These are phyloP conservation scores for Malus sylvestris DNA, from an alignment of 306 rosid genomes.

Conservation along the genomic window DNA sequence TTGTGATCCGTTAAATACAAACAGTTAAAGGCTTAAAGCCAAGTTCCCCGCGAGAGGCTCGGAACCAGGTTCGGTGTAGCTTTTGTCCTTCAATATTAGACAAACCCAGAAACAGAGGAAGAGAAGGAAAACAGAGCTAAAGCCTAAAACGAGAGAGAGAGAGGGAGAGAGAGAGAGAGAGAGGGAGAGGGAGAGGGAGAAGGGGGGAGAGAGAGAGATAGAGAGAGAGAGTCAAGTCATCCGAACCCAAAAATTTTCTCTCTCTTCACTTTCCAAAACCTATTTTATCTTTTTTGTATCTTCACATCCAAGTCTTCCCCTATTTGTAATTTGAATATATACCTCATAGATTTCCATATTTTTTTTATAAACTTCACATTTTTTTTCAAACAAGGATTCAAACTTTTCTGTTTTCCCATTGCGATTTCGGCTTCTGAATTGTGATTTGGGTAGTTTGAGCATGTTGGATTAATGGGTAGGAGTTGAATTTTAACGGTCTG, in stretches of 20 bases:
- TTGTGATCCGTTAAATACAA: constrained; percentile 34
- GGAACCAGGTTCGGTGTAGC: constrained; percentile 69
- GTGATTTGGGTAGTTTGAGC: not conserved
- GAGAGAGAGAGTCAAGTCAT: constrained; percentile 8
- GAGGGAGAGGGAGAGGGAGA: constrained; percentile 5
- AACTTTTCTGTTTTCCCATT: not conserved
- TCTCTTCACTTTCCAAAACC: constrained; percentile 18
- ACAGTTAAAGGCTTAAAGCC: constrained; percentile 39
- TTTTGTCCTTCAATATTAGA: constrained; percentile 41
- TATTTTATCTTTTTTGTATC: constrained; percentile 8
- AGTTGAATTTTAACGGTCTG: constrained; percentile 8
- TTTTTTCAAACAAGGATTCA: not conserved
- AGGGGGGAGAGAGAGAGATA: constrained; percentile 27
- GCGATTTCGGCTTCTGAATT: not conserved
- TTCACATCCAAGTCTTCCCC: constrained; percentile 15
- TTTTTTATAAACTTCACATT: not conserved
- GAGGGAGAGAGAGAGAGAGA: not conserved
- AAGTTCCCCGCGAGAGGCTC: constrained; percentile 55
- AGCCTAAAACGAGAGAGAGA: not conserved
- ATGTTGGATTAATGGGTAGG: constrained; percentile 7
- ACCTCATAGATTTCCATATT: not conserved
- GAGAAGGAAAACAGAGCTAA: not conserved
- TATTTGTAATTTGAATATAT: constrained; percentile 18
- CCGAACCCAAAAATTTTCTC: constrained; percentile 13
- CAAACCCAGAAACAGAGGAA: constrained; percentile 9